Evolutionary conservation across 305 asterid species (phyloP).

Genomic region (Solanum chacoense): DNA sequence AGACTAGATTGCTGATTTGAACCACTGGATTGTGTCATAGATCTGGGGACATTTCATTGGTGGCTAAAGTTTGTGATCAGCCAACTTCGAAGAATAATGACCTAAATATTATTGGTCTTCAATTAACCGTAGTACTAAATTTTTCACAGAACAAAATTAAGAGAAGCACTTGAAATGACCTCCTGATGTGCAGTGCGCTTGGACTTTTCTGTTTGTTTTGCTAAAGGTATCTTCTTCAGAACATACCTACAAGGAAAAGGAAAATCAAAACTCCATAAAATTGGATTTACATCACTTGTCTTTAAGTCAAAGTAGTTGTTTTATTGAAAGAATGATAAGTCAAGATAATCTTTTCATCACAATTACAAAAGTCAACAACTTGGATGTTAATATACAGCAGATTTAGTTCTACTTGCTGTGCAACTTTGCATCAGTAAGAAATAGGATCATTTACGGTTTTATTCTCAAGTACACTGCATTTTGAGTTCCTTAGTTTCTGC

Average conservation of each 20-base stretch:
- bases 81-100: background rate
- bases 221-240: constrained; percentile 63
- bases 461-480: background rate
- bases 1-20: background rate
- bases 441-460: background rate
- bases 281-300: background rate
- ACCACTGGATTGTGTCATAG: background rate
- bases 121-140: background rate
- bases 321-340: background rate
- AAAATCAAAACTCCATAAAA: constrained; percentile 3
- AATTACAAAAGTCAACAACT: background rate
- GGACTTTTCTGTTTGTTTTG: constrained; percentile 68
- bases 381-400: background rate
- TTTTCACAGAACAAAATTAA: background rate
- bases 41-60: background rate
- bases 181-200: constrained; percentile 61
- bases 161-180: constrained; percentile 25
- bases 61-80: background rate
- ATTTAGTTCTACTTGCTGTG: background rate
- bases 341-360: background rate
- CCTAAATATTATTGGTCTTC: background rate
- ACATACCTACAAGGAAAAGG: constrained; percentile 41
- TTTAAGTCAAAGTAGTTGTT: background rate
- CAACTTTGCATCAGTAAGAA: background rate
- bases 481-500: background rate